A percentile compares a stretch with the other conserved stretches of the same genome.
These are phyloP conservation scores for Neofusicoccum cordaticola DNA, from an alignment of 2,329 filamentous ascomycete species.

Conservation along the genomic window DNA sequence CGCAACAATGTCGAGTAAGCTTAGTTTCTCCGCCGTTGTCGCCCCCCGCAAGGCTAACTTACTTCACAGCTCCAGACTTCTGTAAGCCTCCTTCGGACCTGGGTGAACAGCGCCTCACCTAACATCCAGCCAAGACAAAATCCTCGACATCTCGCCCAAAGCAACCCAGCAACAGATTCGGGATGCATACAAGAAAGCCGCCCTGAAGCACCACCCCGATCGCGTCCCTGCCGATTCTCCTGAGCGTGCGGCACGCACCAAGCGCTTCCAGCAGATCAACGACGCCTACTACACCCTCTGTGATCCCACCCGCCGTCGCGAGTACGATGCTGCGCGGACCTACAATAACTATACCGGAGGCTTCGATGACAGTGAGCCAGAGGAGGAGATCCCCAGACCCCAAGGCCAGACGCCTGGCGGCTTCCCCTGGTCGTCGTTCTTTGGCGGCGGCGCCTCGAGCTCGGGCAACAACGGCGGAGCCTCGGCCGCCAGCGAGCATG, in stretches of 20 bases:
- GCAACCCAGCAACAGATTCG: constrained; percentile 82
- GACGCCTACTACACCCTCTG: constrained; percentile 92
- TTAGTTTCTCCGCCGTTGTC: background rate
- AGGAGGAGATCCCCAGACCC: constrained; percentile 49
- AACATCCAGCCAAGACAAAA: constrained; percentile 57
- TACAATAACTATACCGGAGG: constrained; percentile 50
- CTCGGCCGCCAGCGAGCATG: constrained; percentile 45
- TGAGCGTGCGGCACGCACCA: constrained; percentile 76
- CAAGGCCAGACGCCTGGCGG: constrained; percentile 18
- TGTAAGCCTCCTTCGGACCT: constrained; percentile 17
- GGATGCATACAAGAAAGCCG: constrained; percentile 86
- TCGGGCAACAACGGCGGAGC: constrained; percentile 21
- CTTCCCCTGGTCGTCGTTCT: constrained; percentile 77
- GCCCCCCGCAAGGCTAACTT: constrained; percentile 14
- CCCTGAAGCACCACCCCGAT: constrained; percentile 88
- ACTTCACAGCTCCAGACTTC: constrained; percentile 32
- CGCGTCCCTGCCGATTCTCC: constrained; percentile 80
- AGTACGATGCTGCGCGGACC: constrained; percentile 75
- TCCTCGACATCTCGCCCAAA: constrained; percentile 69
- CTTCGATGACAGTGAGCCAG: constrained; percentile 44
- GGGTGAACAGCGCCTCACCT: background rate
- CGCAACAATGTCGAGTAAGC: constrained; percentile 19
- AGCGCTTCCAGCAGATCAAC: constrained; percentile 86
- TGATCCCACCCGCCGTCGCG: constrained; percentile 69
- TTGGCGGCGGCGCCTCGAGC: constrained; percentile 40